These are phyloP conservation scores for Ramichloridium luteum DNA, from an alignment of 2,329 filamentous ascomycete genomes.

Conservation along the genomic window DNA sequence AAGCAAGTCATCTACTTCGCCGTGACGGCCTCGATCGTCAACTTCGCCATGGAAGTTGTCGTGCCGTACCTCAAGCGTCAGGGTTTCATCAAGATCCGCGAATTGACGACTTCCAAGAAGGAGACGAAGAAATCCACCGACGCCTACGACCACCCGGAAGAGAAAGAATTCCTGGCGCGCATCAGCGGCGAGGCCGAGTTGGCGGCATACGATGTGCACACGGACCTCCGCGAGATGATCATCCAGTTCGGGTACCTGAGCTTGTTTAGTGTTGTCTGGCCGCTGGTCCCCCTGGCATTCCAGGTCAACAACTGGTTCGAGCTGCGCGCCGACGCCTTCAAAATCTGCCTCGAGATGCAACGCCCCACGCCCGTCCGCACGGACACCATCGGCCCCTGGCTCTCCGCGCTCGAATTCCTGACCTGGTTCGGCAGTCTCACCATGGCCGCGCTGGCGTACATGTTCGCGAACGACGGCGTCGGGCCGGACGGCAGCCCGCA, in stretches of 20 bases:
- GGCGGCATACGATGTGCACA: constrained; percentile 75
- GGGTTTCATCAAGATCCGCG: constrained; percentile 65
- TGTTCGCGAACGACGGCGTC: constrained; percentile 62
- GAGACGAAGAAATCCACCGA: constrained; percentile 28
- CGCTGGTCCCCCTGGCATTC: constrained; percentile 79
- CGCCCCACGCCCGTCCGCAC: constrained; percentile 80
- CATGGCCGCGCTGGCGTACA: constrained; percentile 74
- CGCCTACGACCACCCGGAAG: constrained; percentile 58
- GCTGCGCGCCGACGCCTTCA: constrained; percentile 82
- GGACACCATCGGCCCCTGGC: constrained; percentile 89
- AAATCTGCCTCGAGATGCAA: constrained; percentile 81
- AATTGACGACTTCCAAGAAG: constrained; percentile 53
- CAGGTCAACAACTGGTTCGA: constrained; percentile 94
- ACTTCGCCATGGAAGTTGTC: constrained; percentile 70
- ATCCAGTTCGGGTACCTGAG: constrained; percentile 74
- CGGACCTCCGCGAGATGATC: constrained; percentile 87
- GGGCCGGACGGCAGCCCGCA: constrained; percentile 55
- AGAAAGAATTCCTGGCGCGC: constrained; percentile 65
- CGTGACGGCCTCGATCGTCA: constrained; percentile 84
- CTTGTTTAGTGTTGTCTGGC: constrained; percentile 89
- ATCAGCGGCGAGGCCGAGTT: constrained; percentile 76
- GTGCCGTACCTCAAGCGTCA: constrained; percentile 75
- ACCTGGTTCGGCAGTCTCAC: constrained; percentile 88
- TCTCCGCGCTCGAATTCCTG: constrained; percentile 75
- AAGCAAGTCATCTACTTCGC: constrained; percentile 95